phyloP scores from a whole-genome alignment of 2,329 filamentous ascomycete genomes.

The Cytospora piceae region DNA sequence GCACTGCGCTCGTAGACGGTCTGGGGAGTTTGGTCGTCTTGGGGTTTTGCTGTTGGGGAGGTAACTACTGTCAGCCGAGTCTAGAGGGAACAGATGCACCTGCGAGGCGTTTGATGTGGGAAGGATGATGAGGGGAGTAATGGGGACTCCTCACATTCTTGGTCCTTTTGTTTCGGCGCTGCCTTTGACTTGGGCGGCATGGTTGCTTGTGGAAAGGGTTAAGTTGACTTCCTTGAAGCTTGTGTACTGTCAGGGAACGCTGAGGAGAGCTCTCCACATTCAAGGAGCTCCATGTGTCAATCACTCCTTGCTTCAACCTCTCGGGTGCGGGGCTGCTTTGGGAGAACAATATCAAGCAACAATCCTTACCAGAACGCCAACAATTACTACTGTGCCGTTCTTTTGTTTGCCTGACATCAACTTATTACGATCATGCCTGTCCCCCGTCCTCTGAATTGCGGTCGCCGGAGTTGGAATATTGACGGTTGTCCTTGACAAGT shows the following conservation, averaged over 20 bases:
- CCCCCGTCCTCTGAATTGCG: not conserved
- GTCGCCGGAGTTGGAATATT: not conserved
- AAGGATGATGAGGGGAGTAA: not conserved
- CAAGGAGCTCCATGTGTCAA: slow-evolving; percentile 5
- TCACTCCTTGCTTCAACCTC: not conserved
- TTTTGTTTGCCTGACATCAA: not conserved
- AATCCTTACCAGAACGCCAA: slow-evolving; percentile 6
- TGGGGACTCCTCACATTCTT: slow-evolving; percentile 24
- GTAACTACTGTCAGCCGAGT: slow-evolving; percentile 5
- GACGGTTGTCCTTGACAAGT: not conserved
- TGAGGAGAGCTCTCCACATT: slow-evolving; percentile 17
- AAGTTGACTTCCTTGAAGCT: not conserved
- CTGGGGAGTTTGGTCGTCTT: slow-evolving; percentile 42
- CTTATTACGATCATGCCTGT: not conserved
- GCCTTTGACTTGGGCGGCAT: slow-evolving; percentile 32
- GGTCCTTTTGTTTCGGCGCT: slow-evolving; percentile 29
- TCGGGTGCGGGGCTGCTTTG: slow-evolving; percentile 13
- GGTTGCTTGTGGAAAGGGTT: slow-evolving; percentile 22
- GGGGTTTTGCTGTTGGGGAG: slow-evolving; percentile 34
- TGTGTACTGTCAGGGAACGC: slow-evolving; percentile 12
- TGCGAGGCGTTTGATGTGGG: not conserved
- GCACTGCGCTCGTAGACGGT: slow-evolving; percentile 55
- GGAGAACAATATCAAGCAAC: slow-evolving; percentile 14
- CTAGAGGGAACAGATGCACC: not conserved
- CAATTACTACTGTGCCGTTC: not conserved